Evolutionary conservation across 2,329 filamentous ascomycete species (phyloP), one percentile per base, ranked within the genome.

Genomic region (Myriosclerotinia scirpicola): DNA sequence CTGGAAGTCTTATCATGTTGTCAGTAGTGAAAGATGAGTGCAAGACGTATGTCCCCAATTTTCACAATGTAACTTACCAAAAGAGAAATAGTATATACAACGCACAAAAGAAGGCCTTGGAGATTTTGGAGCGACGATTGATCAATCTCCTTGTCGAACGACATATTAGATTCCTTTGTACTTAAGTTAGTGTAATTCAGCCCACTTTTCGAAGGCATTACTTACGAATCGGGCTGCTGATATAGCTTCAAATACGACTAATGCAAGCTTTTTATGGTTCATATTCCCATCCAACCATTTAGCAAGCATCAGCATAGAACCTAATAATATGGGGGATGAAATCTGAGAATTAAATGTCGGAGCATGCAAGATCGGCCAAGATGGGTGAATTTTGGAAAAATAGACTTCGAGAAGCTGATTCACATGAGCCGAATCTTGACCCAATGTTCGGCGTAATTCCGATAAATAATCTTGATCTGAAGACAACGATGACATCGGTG

Each of bases 291-390:
- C 36, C 15, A 64, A 20, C 61, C 61, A 64, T 26, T 53, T 54
- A 5, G 61, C 61, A 12, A 64, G 34, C 38, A 54, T 42, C 7
- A 64, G 6, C 50, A 64, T 46, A 38, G 61, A 64, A 15, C 61
- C 61, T n/a, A 64, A 12, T 15, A 64, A 46, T 14, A 64, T 54
- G 1, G 61, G 50, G 1, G 61, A 64, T 42, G 14, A 26, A 55
- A 6, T 36, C n/a, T 53, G 38, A 34, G 50, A 4, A 26, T 36
- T 15, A 14, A 64, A 64, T 5, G 61, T 64, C 20, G 61, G 38
- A 42, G 61, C 61, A 17, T 64, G 61, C 26, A 64, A 46, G 15
- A 64, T 22, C 17, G 61, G 50, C 61, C 61, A 64, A 34, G 12
- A 64, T 40, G 61, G 52, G 46, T 64, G 61, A 2, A 64, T 34